Base-by-base conservation (phyloP, 176 grass and related monocot genomes). In the Aechmea fasciata region DNA sequence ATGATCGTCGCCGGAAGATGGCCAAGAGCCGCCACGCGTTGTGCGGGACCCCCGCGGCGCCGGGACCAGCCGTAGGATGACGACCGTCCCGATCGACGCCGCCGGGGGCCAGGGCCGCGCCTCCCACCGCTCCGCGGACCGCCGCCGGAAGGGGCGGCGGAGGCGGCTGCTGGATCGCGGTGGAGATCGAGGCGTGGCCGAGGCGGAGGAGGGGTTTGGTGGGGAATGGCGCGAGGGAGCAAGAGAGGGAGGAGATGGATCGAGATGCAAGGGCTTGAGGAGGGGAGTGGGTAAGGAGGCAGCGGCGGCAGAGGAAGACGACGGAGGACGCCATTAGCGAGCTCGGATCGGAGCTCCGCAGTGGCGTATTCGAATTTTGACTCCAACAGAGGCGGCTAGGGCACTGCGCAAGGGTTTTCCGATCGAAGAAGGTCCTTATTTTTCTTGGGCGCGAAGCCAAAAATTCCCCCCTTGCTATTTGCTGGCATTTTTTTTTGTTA, bases 11-110 rank as follows among this genome's bases (percentile, higher is more conserved):
- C 87, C 22, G 82, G 71, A 97, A 97, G 52, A 97, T 79, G 50
- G 94, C 77, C 2, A 97, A 87, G 0, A 97, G 94, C 84, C 90
- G 86, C 89, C 94, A 97, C 61, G 89, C 89, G 76, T 90, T 90
- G 51, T 74, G 84, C 3, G 89, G 65, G 15, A 97, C 94, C 7
- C 94, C 94, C 2, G 94, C 51, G 10, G 94, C 0, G 89, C 11
- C 0, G 94, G 89, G 57, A 97, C 6, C 61, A 97, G 1, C 94
- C 94, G 93, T 71, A 97, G 47, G 48, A 92, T 41, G 12, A 82
- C 77, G 3, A 86, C 94, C 0, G 82, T 90, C 2, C 80, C 83
- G 54, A 97, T 54, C 41, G 86, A 64, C 2, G 77, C 80, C 10
- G 85, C 71, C 14, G 93, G 81, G 2, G 89, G 89, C 71, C 78